Percentiles rank a stretch among this genome's conserved stretches.
Conservation (phyloP, 139 green algal species). For the Volvox africanus region DNA sequence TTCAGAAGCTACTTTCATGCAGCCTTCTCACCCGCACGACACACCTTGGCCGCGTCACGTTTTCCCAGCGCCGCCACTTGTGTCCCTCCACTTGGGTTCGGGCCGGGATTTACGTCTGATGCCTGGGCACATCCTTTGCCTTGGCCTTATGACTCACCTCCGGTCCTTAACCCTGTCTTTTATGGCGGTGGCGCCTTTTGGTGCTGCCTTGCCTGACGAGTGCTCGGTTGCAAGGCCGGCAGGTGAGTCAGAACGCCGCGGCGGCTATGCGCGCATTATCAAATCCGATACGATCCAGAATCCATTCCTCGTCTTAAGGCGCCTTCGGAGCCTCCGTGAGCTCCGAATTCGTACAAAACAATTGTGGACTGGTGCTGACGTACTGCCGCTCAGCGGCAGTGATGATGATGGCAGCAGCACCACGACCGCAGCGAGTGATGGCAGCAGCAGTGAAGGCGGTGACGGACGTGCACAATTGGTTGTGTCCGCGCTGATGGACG, state of each 20-base stretch:
- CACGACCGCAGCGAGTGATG: not conserved
- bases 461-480: not conserved
- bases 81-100: not conserved
- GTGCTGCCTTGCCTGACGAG: no score
- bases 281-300: not conserved
- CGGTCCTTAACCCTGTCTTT: not conserved
- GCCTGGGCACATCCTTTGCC: not conserved
- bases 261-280: not conserved
- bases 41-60: not conserved
- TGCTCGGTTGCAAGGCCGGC: not conserved
- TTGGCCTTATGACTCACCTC: slow-evolving; percentile 13
- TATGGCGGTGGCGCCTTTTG: no score
- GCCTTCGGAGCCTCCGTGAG: not conserved
- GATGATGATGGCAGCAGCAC: not conserved
- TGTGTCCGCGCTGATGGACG: not conserved
- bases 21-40: no score
- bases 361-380: not conserved
- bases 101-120: not conserved
- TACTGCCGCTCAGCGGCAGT: not conserved
- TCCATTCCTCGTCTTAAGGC: not conserved
- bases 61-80: not conserved
- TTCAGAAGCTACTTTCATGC: no score
- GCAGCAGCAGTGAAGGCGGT: not conserved
- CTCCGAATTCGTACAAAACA: not conserved
- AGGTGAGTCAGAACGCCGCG: not conserved